These are phyloP conservation scores for Tubosaeta sp. DNA, from an alignment of 768 basidiomycete genomes.

Conservation along the genomic window DNA sequence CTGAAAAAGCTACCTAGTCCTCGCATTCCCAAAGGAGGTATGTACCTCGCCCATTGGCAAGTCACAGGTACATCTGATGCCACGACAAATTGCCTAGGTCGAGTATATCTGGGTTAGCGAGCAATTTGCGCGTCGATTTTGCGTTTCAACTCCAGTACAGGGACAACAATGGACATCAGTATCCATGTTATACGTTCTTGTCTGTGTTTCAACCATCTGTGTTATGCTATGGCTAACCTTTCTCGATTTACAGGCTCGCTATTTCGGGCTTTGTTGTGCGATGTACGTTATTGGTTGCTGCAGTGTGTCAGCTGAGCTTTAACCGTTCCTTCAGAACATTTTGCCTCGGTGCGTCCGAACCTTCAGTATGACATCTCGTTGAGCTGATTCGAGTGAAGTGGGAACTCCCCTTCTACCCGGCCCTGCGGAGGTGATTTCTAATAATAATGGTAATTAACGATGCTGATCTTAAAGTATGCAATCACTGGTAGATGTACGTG, in stretches of 20 bases:
- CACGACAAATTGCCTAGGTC: not conserved
- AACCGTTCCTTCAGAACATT: not conserved
- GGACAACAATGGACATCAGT: not conserved
- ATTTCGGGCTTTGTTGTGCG: not conserved
- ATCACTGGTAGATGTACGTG: not conserved
- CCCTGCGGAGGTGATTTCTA: not conserved
- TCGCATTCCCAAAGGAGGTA: slow-evolving; percentile 1
- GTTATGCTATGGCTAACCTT: not conserved
- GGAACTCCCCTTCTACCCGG: not conserved
- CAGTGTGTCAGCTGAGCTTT: not conserved
- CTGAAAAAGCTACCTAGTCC: not conserved
- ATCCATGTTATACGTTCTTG: not conserved
- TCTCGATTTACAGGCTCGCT: not conserved
- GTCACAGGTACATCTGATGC: not conserved
- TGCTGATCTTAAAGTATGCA: not conserved
- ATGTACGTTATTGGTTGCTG: not conserved
- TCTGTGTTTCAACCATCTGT: not conserved
- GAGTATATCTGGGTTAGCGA: slow-evolving; percentile 1
- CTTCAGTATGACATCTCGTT: not conserved
- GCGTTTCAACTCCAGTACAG: not conserved
- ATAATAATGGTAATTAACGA: not conserved
- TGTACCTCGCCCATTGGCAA: not conserved
- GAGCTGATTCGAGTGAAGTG: not conserved
- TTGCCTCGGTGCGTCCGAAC: not conserved
- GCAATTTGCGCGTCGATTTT: not conserved